These are phyloP conservation scores for Camelina neglecta DNA, from an alignment of 345 rosid genomes.

Conservation along the genomic window DNA sequence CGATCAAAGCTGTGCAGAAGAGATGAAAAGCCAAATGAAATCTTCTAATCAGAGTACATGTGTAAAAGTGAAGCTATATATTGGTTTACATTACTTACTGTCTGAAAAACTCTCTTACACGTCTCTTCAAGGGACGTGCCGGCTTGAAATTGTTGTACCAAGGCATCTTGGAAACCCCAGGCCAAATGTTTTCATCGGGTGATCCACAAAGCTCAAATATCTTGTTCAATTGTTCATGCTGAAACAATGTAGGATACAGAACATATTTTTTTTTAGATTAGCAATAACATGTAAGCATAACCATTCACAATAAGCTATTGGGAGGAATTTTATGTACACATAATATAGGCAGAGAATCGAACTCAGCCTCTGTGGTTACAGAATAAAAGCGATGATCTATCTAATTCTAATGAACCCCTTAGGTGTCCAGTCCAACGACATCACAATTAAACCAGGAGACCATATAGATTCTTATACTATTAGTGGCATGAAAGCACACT, in stretches of 20 bases:
- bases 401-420: background rate
- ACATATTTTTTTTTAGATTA: conserved; percentile 3
- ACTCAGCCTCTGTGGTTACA: conserved; percentile 9
- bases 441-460: conserved; percentile 20
- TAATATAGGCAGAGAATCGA: background rate
- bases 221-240: conserved; percentile 72
- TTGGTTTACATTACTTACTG: conserved; percentile 58
- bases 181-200: conserved; percentile 73
- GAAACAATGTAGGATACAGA: conserved; percentile 26
- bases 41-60: conserved; percentile 20
- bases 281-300: background rate
- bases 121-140: conserved; percentile 62
- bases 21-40: conserved; percentile 17
- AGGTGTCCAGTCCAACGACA: background rate
- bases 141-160: conserved; percentile 69
- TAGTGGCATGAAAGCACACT: conserved; percentile 11
- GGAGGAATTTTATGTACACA: background rate
- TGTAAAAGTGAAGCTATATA: background rate
- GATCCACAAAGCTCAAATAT: conserved; percentile 76
- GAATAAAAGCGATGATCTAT: conserved; percentile 11
- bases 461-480: conserved; percentile 23
- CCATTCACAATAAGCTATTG: background rate
- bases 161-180: conserved; percentile 73
- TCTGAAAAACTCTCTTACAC: conserved; percentile 76
- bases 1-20: conserved; percentile 68